Base-by-base conservation (phyloP, 2,329 filamentous ascomycete genomes). In the Colletotrichum brevisporum region DNA sequence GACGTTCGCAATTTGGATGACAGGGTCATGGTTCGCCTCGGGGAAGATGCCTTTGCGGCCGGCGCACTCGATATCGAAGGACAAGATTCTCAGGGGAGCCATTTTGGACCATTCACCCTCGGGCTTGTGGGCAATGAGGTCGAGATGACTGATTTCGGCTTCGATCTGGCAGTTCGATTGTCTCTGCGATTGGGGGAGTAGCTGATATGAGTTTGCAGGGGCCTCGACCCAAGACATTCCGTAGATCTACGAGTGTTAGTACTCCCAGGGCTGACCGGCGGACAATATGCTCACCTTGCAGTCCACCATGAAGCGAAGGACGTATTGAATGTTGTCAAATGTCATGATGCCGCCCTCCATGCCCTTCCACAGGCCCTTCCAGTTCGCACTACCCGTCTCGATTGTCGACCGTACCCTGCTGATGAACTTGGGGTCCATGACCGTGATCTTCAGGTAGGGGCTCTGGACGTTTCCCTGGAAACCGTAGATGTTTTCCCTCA, bases 161-260 rank as follows among this genome's bases (percentile, higher is more conserved):
- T 99, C 96, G 72, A 99, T 97, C 80, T 99, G 96, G 79, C 96
- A 98, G 75, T 94, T 97, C 2, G 95, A 98, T 72, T 97, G 92
- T 70, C 90, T 88, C 68, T 91, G 86, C 63, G 88, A 80, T 13
- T 88, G 81, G 1, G 89, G 83, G 18, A 97, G 84, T 59, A 97
- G 83, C 63, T 86, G 86, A 82, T 95, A 98, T 71, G 91, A 90
- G 36, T 86, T 86, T 3, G 91, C 87, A 24, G 93, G 91, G 18
- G 91, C 93, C 79, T 97, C 94, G 0, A 98, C 94, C 96, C 96
- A 99, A 1, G 94, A 95, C 96, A 99, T 99, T 72, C 96, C 96
- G 65, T 92, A 88, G 52, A 99, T 92, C 88, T 94, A 16, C 21
- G 24, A 10, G 8, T 45, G 43, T 69, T 27, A 71, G 72, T 39